Base-by-base conservation (phyloP, 306 rosid species). In the cucumber (Cucumis sativus) region DNA sequence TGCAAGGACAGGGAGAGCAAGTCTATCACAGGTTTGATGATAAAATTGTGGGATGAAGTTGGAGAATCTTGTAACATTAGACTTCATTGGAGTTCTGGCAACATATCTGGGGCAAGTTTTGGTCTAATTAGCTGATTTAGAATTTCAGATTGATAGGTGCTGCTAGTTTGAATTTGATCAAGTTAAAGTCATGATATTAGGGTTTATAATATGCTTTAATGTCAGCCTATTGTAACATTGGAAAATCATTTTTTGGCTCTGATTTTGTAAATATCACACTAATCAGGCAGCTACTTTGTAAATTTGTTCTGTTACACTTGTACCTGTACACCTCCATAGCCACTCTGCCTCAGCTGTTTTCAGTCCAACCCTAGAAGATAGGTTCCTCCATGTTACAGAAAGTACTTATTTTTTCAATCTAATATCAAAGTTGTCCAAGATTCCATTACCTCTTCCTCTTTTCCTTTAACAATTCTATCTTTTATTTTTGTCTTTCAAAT, bases 251-350 rank as follows among this genome's bases (percentile, higher is more conserved):
- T 74, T 80, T 80, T 75, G 40, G 76, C 60, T 71, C 76, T 71
- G 76, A 28, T 82, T 73, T 85, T 92, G 96, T 90, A 90, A 84
- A 90, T 81, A 84, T 83, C 68, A 84, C 81, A 84, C 80, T 77
- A 82, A 25, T 81, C 76, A 80, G 75, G 82, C 77, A 23, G 52
- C 80, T 78, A 56, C 73, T 81, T 21, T 84, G 89, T 85, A 80
- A 84, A 85, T 67, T 67, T 78, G 7, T 67, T 68, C 20, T 49
- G 72, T 62, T 55, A 76, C 79, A 35, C 66, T 60, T 77, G 51
- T 30, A 71, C 76, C 55, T 77, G 51, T 30, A 71, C 76, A 71
- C 76, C 60, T 25, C 60, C 60, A 49, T 49, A 49, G 60, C 60
- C 76, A 71, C 59, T 71, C 10, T 71, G 76, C 76, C 76, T 71